phyloP scores from a whole-genome alignment of 2,329 filamentous ascomycete genomes.

The Didymella glomerata region DNA sequence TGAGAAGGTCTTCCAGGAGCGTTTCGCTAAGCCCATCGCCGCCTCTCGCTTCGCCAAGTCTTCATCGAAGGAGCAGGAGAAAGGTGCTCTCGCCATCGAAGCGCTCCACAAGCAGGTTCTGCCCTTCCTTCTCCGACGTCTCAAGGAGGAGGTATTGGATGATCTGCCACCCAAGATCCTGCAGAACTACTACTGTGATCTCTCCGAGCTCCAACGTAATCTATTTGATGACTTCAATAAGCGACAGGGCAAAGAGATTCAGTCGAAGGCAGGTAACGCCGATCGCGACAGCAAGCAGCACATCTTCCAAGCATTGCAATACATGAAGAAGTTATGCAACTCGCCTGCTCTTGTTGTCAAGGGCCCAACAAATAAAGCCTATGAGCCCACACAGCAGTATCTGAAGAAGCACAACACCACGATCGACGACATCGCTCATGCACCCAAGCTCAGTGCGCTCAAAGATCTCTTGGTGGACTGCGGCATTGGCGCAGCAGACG shows the following conservation, averaged over 20 bases:
- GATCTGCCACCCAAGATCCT: slow-evolving; percentile 97
- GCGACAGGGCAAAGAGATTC: slow-evolving; percentile 88
- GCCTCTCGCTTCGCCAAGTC: slow-evolving; percentile 96
- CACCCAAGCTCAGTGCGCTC: slow-evolving; percentile 89
- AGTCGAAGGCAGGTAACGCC: slow-evolving; percentile 77
- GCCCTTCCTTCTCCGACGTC: slow-evolving; percentile 90
- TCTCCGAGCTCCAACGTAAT: slow-evolving; percentile 92
- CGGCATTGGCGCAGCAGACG: slow-evolving; percentile 77
- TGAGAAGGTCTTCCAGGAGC: slow-evolving; percentile 95
- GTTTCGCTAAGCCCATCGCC: slow-evolving; percentile 93
- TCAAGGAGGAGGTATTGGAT: slow-evolving; percentile 97
- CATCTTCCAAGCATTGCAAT: slow-evolving; percentile 98
- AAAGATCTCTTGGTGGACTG: slow-evolving; percentile 97
- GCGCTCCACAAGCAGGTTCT: slow-evolving; percentile 98
- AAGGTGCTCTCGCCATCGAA: slow-evolving; percentile 93
- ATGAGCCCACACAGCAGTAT: slow-evolving; percentile 84
- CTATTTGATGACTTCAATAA: slow-evolving; percentile 96
- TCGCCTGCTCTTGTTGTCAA: slow-evolving; percentile 97
- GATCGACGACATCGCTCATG: slow-evolving; percentile 85
- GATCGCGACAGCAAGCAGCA: slow-evolving; percentile 97
- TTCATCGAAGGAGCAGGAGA: slow-evolving; percentile 97
- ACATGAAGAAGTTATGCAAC: slow-evolving; percentile 99
- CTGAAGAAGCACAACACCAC: slow-evolving; percentile 80
- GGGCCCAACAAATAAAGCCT: slow-evolving; percentile 81
- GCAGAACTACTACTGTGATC: slow-evolving; percentile 99